Evolutionary conservation across 345 rosid species (phyloP).

Genomic region (Lumnitzera littorea): DNA sequence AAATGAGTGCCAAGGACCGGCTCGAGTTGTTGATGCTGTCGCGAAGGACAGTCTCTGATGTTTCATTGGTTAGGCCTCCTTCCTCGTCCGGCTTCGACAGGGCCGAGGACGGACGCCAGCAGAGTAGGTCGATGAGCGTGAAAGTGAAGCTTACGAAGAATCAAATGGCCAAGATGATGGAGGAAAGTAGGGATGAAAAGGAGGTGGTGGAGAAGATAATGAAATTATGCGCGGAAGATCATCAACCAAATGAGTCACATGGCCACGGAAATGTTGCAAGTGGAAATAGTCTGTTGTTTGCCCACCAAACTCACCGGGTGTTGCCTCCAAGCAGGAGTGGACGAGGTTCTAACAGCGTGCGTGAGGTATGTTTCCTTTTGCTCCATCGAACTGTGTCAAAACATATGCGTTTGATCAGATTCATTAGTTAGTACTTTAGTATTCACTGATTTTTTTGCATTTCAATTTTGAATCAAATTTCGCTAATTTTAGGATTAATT

Average conservation of each 20-base stretch:
- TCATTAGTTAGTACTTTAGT: too few species aligned
- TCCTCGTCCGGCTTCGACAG: neutral
- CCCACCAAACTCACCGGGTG: too few species aligned
- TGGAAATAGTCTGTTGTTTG: too few species aligned
- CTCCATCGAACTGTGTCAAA: too few species aligned
- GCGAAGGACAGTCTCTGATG: constrained; percentile 65
- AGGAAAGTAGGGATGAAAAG: constrained; percentile 48
- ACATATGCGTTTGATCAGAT: too few species aligned
- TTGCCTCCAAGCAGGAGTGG: constrained; percentile 3
- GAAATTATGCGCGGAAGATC: constrained; percentile 31
- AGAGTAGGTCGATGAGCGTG: constrained; percentile 28
- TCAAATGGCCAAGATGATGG: constrained; percentile 57
- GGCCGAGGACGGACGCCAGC: constrained; percentile 5
- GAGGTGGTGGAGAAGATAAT: constrained; percentile 72
- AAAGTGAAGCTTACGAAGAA: constrained; percentile 67
- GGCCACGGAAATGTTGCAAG: too few species aligned
- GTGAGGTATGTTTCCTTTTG: too few species aligned
- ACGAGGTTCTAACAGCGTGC: neutral
- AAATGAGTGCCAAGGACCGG: constrained; percentile 80
- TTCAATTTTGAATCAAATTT: too few species aligned
- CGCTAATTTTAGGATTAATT: too few species aligned
- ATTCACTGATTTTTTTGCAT: too few species aligned
- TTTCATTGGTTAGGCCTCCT: constrained; percentile 19
- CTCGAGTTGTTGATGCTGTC: constrained; percentile 77
- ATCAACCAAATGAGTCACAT: too few species aligned